Conservation (phyloP, 768 basidiomycete genomes). For the Kwoniella sp. region DNA sequence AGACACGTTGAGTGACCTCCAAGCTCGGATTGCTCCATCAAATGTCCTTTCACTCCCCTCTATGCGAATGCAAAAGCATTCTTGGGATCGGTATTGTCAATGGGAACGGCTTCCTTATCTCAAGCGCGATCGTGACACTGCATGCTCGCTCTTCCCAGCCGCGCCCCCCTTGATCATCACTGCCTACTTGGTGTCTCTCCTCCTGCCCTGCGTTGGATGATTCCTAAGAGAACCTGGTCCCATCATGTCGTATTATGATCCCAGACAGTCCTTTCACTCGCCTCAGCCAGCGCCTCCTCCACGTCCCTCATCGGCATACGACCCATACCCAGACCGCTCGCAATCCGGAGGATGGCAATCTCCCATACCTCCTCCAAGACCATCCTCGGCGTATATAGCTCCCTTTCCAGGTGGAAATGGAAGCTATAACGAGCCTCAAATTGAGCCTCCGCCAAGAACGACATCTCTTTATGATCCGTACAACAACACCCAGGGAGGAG, state of each 20-base stretch:
- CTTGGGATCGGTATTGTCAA: too few relatives aligned
- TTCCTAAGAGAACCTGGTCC: too few relatives aligned
- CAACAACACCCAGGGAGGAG: not conserved
- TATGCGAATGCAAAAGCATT: too few relatives aligned
- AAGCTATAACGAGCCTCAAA: not conserved
- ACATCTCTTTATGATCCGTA: not conserved
- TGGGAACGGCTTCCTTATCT: too few relatives aligned
- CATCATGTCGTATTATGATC: not conserved
- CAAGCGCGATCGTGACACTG: too few relatives aligned
- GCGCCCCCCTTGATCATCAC: too few relatives aligned
- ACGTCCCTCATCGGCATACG: not conserved
- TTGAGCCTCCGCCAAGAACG: constrained; percentile 11
- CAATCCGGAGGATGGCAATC: constrained; percentile 9
- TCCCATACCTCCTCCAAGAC: constrained; percentile 9
- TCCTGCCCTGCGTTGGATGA: too few relatives aligned
- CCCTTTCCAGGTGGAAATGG: constrained; percentile 13
- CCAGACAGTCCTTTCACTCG: constrained; percentile 8
- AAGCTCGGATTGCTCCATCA: too few relatives aligned
- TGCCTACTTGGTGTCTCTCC: too few relatives aligned
- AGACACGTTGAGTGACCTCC: too few relatives aligned
- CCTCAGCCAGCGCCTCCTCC: constrained; percentile 8
- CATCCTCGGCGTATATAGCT: constrained; percentile 16
- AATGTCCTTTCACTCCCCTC: too few relatives aligned
- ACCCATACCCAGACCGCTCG: not conserved
- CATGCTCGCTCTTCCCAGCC: too few relatives aligned